Evolutionary conservation across 768 basidiomycete species (phyloP).

Genomic region (Auriscalpium vulgare): DNA sequence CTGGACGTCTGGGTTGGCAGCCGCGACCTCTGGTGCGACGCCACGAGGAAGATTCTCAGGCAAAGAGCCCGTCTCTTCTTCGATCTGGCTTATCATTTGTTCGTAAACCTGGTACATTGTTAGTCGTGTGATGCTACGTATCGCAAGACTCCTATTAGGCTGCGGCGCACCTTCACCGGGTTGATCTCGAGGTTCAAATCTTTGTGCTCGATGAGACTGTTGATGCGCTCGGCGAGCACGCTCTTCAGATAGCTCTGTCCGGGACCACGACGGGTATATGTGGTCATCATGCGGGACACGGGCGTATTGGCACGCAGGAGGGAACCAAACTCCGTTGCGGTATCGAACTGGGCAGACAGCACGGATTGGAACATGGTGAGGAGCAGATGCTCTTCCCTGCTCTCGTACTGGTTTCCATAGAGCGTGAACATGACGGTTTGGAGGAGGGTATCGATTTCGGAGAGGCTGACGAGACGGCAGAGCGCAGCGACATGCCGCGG

Average conservation of each 20-base stretch:
- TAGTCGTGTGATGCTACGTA: neutral
- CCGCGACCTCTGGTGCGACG: conserved; percentile 90
- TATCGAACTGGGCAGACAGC: conserved; percentile 97
- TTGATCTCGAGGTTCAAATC: conserved; percentile 99
- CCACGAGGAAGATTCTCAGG: conserved; percentile 89
- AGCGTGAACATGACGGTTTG: conserved; percentile 99
- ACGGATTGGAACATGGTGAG: conserved; percentile 99
- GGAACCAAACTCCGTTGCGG: conserved; percentile 98
- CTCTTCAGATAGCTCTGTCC: conserved; percentile 98
- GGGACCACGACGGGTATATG: conserved; percentile 96
- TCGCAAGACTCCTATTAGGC: neutral
- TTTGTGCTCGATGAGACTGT: conserved; percentile 98
- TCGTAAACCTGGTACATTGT: conserved; percentile 79
- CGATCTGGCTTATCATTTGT: conserved; percentile 98
- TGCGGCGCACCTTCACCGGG: conserved; percentile 74
- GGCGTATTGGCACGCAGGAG: conserved; percentile 97
- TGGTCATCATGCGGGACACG: conserved; percentile 99
- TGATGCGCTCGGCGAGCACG: conserved; percentile 95
- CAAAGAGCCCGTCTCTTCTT: conserved; percentile 90
- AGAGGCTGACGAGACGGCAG: conserved; percentile 90
- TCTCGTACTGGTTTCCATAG: conserved; percentile 99
- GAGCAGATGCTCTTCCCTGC: conserved; percentile 94
- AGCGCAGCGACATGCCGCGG: conserved; percentile 95
- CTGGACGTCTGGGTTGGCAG: conserved; percentile 91
- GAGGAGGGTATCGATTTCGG: conserved; percentile 96